These are phyloP conservation scores for Chlorella sp. DNA, from an alignment of 139 green algal genomes.

Conservation along the genomic window DNA sequence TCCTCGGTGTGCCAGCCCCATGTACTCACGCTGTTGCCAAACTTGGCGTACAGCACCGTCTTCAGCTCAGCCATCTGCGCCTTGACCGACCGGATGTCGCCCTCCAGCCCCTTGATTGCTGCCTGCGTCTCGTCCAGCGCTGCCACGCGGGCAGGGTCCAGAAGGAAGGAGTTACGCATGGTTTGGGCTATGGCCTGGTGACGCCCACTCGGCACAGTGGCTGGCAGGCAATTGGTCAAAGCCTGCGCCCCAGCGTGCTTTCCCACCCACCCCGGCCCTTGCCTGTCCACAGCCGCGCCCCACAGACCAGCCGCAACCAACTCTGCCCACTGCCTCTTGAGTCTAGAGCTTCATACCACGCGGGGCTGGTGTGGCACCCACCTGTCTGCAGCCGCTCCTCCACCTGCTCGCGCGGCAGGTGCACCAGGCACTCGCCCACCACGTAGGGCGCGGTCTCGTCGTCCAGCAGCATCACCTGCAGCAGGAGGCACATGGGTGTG, in stretches of 20 bases:
- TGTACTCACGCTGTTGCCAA: conserved; percentile 56
- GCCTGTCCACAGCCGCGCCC: too few species aligned
- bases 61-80: conserved; percentile 73
- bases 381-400: conserved; percentile 64
- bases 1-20: too few species aligned
- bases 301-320: not conserved
- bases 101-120: conserved; percentile 46
- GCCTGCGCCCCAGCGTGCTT: too few species aligned
- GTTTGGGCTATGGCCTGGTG: too few species aligned
- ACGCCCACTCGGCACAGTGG: too few species aligned
- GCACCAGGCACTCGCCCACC: conserved; percentile 76
- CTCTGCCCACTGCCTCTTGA: not conserved
- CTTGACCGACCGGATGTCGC: conserved; percentile 55
- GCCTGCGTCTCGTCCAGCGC: conserved; percentile 35
- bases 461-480: conserved; percentile 81
- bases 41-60: conserved; percentile 78
- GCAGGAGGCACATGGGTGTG: too few species aligned
- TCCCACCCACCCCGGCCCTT: too few species aligned
- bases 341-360: not conserved
- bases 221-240: too few species aligned
- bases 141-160: conserved; percentile 36
- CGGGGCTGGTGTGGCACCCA: conserved; percentile 7
- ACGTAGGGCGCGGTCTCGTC: conserved; percentile 72
- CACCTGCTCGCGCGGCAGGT: conserved; percentile 59
- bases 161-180: too few species aligned